Percentiles rank a stretch among this genome's conserved stretches.
Conservation (phyloP, 805 yeast genomes). For the Aciculoconidium aculeatum region DNA sequence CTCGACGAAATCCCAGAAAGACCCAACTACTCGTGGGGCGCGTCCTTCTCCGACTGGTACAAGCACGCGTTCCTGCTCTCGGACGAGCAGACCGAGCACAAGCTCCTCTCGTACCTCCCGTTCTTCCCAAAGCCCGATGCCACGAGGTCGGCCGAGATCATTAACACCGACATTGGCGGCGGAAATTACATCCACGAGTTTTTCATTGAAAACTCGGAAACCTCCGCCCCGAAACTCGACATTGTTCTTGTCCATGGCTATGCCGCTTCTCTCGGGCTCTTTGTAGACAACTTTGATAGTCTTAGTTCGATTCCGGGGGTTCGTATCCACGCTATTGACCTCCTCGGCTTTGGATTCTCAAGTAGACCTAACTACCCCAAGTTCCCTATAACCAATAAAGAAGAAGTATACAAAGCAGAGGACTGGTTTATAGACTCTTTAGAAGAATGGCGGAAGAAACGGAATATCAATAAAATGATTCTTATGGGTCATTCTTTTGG, state of each 20-base stretch:
- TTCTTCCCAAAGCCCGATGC: conserved; percentile 52
- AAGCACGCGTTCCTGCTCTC: conserved; percentile 24
- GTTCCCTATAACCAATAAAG: conserved; percentile 22
- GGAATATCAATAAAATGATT: conserved; percentile 29
- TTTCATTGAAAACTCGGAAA: conserved; percentile 44
- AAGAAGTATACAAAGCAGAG: conserved; percentile 31
- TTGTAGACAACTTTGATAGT: conserved; percentile 58
- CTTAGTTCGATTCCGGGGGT: conserved; percentile 46
- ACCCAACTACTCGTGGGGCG: too few species aligned
- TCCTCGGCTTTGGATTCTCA: conserved; percentile 69
- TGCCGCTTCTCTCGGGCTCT: conserved; percentile 86
- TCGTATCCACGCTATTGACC: conserved; percentile 61
- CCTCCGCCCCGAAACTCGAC: conserved; percentile 37
- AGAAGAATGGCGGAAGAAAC: conserved; percentile 36
- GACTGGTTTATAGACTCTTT: conserved; percentile 40
- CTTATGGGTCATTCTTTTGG: conserved; percentile 43
- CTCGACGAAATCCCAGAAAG: too few species aligned
- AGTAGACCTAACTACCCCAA: conserved; percentile 46
- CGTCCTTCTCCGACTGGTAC: conserved; percentile 23
- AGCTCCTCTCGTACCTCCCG: conserved; percentile 52
- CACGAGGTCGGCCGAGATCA: conserved; percentile 38
- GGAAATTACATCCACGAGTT: conserved; percentile 73
- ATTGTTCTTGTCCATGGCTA: conserved; percentile 86
- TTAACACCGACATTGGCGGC: conserved; percentile 51
- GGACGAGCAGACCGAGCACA: conserved; percentile 27